Conservation (phyloP, 2,329 filamentous ascomycete species). For the Apiospora pterosperma region DNA sequence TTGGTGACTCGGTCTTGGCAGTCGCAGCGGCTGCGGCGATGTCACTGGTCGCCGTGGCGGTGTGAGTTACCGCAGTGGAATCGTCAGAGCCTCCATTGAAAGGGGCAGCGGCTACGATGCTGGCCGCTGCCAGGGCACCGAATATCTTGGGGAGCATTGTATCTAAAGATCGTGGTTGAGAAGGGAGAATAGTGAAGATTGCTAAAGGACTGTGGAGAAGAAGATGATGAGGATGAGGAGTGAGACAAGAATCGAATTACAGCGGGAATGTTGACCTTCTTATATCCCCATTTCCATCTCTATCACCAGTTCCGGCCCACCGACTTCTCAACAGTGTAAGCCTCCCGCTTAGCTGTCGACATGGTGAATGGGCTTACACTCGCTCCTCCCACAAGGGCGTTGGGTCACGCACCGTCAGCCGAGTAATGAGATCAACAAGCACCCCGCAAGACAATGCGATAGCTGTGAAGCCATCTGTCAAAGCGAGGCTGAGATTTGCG, state of each 20-base stretch:
- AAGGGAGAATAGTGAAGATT: not conserved
- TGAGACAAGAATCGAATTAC: not conserved
- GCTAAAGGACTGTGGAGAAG: not conserved
- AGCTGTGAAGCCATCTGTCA: not conserved
- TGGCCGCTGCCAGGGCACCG: not conserved
- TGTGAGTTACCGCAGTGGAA: constrained; percentile 27
- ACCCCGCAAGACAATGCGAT: not conserved
- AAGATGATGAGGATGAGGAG: not conserved
- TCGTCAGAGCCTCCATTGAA: not conserved
- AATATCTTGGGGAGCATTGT: not conserved
- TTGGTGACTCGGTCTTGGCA: constrained; percentile 57
- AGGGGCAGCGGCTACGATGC: not conserved
- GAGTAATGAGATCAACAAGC: not conserved
- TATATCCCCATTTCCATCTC: not conserved
- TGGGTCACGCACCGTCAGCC: not conserved
- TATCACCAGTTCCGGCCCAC: not conserved
- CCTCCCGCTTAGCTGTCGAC: not conserved
- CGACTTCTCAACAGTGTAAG: not conserved
- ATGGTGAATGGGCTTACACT: not conserved
- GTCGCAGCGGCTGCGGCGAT: constrained; percentile 59
- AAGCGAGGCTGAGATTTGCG: not conserved
- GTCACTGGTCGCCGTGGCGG: constrained; percentile 47
- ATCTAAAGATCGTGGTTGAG: not conserved
- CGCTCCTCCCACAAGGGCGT: not conserved
- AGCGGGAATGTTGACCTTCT: not conserved